Percentiles rank a stretch among this genome's conserved stretches.
Conservation (phyloP, 2,329 filamentous ascomycete species). For the Diaporthe vaccinii region DNA sequence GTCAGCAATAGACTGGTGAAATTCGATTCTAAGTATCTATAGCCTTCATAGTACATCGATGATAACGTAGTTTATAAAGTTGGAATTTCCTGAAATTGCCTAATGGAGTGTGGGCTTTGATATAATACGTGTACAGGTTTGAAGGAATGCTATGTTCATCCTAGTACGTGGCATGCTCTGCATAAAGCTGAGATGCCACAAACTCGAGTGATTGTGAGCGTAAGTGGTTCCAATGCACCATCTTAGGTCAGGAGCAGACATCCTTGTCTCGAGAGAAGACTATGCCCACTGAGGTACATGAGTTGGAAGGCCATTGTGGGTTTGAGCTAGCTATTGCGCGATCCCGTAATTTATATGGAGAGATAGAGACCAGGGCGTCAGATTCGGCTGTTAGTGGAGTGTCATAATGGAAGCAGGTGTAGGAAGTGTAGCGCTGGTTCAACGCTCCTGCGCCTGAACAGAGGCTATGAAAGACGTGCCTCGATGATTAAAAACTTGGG, state of each 20-base stretch:
- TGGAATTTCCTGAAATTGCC: neutral
- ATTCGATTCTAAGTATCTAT: neutral
- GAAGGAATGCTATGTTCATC: neutral
- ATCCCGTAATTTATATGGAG: neutral
- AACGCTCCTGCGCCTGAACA: neutral
- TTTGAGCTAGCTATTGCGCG: too few relatives aligned
- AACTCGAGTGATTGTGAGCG: neutral
- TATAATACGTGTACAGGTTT: neutral
- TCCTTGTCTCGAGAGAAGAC: too few relatives aligned
- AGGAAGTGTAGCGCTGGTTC: neutral
- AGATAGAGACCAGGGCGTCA: neutral
- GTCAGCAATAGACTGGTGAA: neutral
- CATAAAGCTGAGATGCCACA: neutral
- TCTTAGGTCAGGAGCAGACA: too few relatives aligned
- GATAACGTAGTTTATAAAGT: neutral
- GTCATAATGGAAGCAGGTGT: neutral
- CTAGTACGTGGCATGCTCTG: neutral
- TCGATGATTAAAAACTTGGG: neutral
- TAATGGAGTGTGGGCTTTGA: neutral
- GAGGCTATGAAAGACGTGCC: neutral
- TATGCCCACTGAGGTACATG: too few relatives aligned
- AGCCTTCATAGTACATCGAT: too few relatives aligned
- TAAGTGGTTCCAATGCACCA: too few relatives aligned
- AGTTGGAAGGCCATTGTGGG: too few relatives aligned
- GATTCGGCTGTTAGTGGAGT: neutral